Evolutionary conservation across 208 protist species (phyloP), one percentile per base, ranked within the genome.

Genomic region (Crithidia sp.): DNA sequence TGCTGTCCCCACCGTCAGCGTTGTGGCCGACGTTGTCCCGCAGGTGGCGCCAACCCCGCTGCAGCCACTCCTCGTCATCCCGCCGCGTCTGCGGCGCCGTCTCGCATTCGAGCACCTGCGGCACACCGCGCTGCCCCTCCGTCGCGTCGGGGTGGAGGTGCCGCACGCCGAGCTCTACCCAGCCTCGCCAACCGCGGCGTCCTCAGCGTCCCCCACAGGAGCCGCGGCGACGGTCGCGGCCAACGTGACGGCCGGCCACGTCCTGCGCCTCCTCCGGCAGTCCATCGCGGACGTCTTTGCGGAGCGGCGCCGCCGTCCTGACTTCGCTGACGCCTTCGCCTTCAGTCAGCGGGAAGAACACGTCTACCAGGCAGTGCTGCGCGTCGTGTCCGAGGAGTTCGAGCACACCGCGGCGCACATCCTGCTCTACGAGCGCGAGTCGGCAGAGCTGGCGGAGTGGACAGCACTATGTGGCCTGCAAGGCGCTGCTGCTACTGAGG

Each of bases 381-480:
- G 59, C 6, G 74, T 91, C 53, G 67, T 95, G 36, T 56, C 66
- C 17, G 70, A 81, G 37, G 78, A 91, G 64, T 90, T 94, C 47
- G 82, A 89, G 45, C 68, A 71, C 16, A 71, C 90, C 9, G 86
- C 92, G 37, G 62, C 79, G 13, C 75, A 81, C 49, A 63, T 80
- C 37, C 66, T 96, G 44, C 79, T 96, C 41, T 96, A 96, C 77
- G 80, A 86, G 63, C 63, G 50, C 3, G 92, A 96, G 59, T 79
- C 81, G 7, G 90, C 87, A 0, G 92, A 92, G 19, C 45, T 89
- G 47, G 81, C 83, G 14, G 86, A 88, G 57, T 89, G 85, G 74
- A 43, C 36, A 12, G 83, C 90, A 7, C 52, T 76, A 58, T 44
- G 65, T 8, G 76, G 70, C 16, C 19, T 81, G 39, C 60, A 57